Percentiles rank a stretch among this genome's conserved stretches.
phyloP scores from a whole-genome alignment of 2,329 filamentous ascomycete genomes.

The Tolypocladium album region DNA sequence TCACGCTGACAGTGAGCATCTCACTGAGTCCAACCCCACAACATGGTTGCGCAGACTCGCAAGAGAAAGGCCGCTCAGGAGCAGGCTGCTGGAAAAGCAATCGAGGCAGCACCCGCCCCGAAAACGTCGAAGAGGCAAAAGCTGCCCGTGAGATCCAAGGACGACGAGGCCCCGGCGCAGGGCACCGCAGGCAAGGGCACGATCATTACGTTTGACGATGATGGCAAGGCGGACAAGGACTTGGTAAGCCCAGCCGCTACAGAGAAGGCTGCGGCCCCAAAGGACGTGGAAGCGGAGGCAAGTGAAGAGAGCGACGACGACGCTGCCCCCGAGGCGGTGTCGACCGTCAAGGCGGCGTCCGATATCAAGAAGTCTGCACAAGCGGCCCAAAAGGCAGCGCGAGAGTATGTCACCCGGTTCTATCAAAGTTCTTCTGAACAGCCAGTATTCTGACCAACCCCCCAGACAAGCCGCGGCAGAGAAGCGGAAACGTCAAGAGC shows the following conservation, averaged over 20 bases:
- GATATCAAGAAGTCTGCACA: conserved; percentile 34
- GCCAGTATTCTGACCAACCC: background rate
- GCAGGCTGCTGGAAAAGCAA: conserved; percentile 3
- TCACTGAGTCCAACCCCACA: conserved; percentile 2
- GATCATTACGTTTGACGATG: conserved; percentile 23
- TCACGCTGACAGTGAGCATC: background rate
- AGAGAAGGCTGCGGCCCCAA: conserved; percentile 8
- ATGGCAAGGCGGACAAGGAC: conserved; percentile 16
- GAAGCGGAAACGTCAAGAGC: conserved; percentile 45
- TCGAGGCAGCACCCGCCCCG: conserved; percentile 5
- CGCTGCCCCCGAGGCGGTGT: conserved; percentile 49
- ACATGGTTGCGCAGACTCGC: conserved; percentile 11
- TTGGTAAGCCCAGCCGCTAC: background rate
- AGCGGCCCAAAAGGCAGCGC: conserved; percentile 36
- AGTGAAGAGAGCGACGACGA: conserved; percentile 39
- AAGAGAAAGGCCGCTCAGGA: conserved; percentile 18
- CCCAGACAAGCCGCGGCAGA: conserved; percentile 36
- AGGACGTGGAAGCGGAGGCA: conserved; percentile 21
- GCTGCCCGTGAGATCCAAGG: conserved; percentile 23
- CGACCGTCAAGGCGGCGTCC: conserved; percentile 36
- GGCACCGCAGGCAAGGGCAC: conserved; percentile 11
- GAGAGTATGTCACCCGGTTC: conserved; percentile 30
- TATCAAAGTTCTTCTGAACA: too few species aligned
- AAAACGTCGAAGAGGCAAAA: conserved; percentile 14
- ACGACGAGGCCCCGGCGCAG: conserved; percentile 9